Evolutionary conservation across 176 grass and related monocot genomes (phyloP), one percentile per base, ranked within the genome.

Genomic region (Hyparrhenia diplandra): DNA sequence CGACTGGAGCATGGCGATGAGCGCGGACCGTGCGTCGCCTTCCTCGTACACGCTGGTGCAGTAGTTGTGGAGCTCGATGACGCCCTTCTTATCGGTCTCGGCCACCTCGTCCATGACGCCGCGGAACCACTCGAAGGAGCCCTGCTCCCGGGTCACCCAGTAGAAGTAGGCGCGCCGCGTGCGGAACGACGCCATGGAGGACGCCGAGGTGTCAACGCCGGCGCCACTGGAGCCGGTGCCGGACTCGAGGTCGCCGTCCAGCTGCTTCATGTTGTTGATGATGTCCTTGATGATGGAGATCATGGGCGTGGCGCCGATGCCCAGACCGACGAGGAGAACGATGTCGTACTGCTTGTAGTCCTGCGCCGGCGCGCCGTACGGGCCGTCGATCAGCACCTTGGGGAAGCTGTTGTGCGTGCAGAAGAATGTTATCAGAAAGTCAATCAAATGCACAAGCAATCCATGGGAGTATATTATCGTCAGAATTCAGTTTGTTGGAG

Each of bases 31-130:
- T 10, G 92, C 95, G 80, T 98, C 95, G 1, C 95, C 95, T 1
- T 98, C 95, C 88, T 98, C 92, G 85, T 98, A 94, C 7, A 98
- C 90, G 88, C 95, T 98, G 58, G 90, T 98, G 84, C 95, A 98
- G 85, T 94, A 87, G 87, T 89, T 98, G 74, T 94, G 92, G 65
- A 98, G 87, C 89, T 98, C 95, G 85, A 98, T 94, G 23, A 91
- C 84, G 31, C 84, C 79, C 74, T 93, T 89, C 83, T 86, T 89
- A 85, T 94, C 90, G 3, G 77, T 90, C 82, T 87, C 92, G 9
- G 90, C 90, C 65, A 98, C 90, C 82, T 94, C 92, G 77, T 94
- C 82, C 92, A 94, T 91, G 45, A 94, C 90, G 55, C 90, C 95
- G 3, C 90, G 79, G 87, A 98, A 98, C 95, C 95, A 98, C 78